Evolutionary conservation across 805 yeast genomes (phyloP), one percentile per base, ranked within the genome.

Genomic region (Ogataea paraovalis): DNA sequence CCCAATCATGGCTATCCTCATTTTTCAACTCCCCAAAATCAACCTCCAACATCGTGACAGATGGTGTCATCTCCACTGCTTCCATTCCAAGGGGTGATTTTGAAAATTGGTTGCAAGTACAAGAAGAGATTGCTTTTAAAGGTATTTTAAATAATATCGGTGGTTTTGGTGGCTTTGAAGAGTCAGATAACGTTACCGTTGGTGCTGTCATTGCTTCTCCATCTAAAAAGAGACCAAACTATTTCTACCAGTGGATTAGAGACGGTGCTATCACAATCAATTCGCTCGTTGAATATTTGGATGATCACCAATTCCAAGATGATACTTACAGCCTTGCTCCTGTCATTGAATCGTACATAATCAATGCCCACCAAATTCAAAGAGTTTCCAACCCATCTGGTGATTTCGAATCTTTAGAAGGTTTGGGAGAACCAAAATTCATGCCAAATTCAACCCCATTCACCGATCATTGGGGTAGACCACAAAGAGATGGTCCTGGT

Each of bases 401-500:
- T 0, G 60, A 64, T 1, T 79, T 79, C 53, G 65, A 69, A 10
- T 71, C 71, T 48, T 69, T 76, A 41, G 65, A 66, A 8, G 89
- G 87, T 2, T 71, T 91, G 30, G 98, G 97, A 2, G 98, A 92
- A 63, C 97, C 98, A 7, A 92, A 92, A 64, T 92, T 85, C 61
- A 64, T 74, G 62, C 79, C 82, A 3, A 78, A 88, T 61, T 83
- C 85, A 21, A 57, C 79, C 0, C 72, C 86, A 1, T 92, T 85
- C 58, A 64, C 65, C 5, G 82, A 70, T 2, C 63, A 70, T 32
- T 92, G 98, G 98, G 98, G 98, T 2, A 74, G 98, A 56, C 98
- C 98, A 1, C 98, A 92, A 67, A 77, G 89, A 50, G 98, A 92
- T 64, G 98, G 98, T 0, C 97, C 98, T 0, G 91, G 95, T 1